Evolutionary conservation across 1,284 basidiomycete species (phyloP), one percentile per base, ranked within the genome.

Genomic region (Cryptococcus sp.): DNA sequence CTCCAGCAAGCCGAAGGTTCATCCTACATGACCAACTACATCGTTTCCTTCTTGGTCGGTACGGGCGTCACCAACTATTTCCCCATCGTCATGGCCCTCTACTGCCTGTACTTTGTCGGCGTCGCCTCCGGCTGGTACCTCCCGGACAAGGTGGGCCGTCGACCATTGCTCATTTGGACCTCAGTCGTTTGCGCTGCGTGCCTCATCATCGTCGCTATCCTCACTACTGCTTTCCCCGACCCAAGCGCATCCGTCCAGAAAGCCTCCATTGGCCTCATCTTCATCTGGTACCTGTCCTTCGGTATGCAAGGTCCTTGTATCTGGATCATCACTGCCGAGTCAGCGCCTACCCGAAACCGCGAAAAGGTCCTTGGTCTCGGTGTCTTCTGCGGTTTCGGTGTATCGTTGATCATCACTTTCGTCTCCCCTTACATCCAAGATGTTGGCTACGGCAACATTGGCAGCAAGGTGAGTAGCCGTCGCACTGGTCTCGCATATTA

Each of bases 361-460:
- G 67, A 69, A 51, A 60, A 61, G 41, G 59, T 61, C 1, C 54
- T 69, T 3, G 57, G 54, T 15, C 20, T 62, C 16, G 64, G 61
- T 2, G 64, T 61, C 15, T 67, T 65, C 52, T 63, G 25, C 39
- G 66, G 66, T 19, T 67, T 69, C 38, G 67, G 59, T 11, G 59
- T 62, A 17, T 40, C 53, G 1, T 59, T 64, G 38, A 35, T 64
- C 53, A 64, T 69, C 64, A 59, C 47, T 25, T 59, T 62, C 25
- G 65, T 70, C 40, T 56, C 57, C 25, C 68, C 68, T 7, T 70
- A 61, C 58, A 53, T 69, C 42, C 68, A 69, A 42, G 57, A 69
- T 44, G 45, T 46, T 5, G 62, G 52, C 1, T 67, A 67, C 47
- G 69, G 65, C 5, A 62, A 61, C 49, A 54, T 40, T 23, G 31